Evolutionary conservation across 225 moss, liverwort and hornwort species (phyloP), one percentile per base, ranked within the genome.

Genomic region (Sphagnum contortum): DNA sequence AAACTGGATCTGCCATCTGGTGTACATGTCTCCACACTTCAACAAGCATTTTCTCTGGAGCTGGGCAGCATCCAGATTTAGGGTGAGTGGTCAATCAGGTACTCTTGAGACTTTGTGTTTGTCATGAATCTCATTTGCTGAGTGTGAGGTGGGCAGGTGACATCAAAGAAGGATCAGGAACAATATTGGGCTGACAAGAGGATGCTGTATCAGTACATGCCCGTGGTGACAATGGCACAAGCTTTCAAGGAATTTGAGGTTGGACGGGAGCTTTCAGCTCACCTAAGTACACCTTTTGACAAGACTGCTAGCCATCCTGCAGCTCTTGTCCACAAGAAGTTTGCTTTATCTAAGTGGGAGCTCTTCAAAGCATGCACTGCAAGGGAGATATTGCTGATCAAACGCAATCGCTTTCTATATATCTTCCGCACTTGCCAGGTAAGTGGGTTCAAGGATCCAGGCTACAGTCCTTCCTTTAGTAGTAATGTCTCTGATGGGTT

Each of bases 401-500:
- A 82, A 68, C 82, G 93, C 64, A 90, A 88, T 68, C 83, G 86
- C 4, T 93, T 93, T 55, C 78, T 93, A 13, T 90, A 93, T 61
- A 84, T 93, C 64, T 90, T 93, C 64, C 90, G 88, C 62, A 89
- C 90, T 5, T 72, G 81, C 59, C 92, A 93, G 89, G 91, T 89
- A 61, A 65, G 57, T 68, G 48, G 48, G 29, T 64, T 29, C 29
- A 29, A 29, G 29, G 29, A 29, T 29, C 29, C 29, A 29, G 29
- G 29, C 29, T 29, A 29, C 29, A 29, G 29, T 29, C 29, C 29
- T 29, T 29, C 29, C 29, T 29, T 29, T 0, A 29, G 29, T 29
- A 29, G 1, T 29, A 29, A 29, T 29, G 29, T 1, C 29, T 29
- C 29, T 29, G 29, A 29, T 29, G 29, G 29, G 29, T 29, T 29